Evolutionary conservation across 164 flowering plant genomes (phyloP), one percentile per base, ranked within the genome.

Genomic region (Magnolia officinalis): DNA sequence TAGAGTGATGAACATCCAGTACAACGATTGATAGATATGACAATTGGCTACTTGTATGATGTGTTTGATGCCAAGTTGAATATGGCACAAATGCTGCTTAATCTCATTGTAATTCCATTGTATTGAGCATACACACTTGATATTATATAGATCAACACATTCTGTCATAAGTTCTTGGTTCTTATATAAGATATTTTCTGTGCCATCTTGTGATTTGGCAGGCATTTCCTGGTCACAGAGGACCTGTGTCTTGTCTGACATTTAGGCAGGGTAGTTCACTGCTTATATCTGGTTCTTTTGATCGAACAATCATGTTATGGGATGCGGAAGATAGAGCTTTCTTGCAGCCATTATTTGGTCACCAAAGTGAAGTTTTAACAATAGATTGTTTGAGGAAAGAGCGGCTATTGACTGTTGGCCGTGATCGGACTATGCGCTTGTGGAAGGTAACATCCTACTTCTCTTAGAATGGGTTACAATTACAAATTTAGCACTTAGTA

Each of bases 191-290:
- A 18, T 66, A 24, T 21, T 68, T 14, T 16, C 26, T 52, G 4
- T n/a, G 31, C 31, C 23, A 18, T 21, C 26, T 67, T 75, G 72
- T 61, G 19, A 63, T 71, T 72, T 79, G 10, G 73, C 90, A 94
- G 98, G 98, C 98, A 26, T 94, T 96, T 88, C 89, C 93, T 50
- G 99, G 99, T 80, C 99, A 96, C 70, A 86, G 86, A 86, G 93
- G 94, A 20, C 89, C 94, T 50, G 91, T 96, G 1, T 94, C 99
- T 20, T 89, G 98, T 83, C 82, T 96, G 80, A 78, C 88, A 76
- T 96, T 92, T 81, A 91, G 99, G 82, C 88, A 90, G 80, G 99
- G 98, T 29, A 86, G 91, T 70, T 67, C 92, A 14, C 91, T 92
- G 80, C 90, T 96, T 24, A 87, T 89, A 74, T 96, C 99, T 79